Percentiles rank a stretch among this genome's conserved stretches.
phyloP scores from a whole-genome alignment of 2,329 filamentous ascomycete species.

The Ascocoryne sarcoides region DNA sequence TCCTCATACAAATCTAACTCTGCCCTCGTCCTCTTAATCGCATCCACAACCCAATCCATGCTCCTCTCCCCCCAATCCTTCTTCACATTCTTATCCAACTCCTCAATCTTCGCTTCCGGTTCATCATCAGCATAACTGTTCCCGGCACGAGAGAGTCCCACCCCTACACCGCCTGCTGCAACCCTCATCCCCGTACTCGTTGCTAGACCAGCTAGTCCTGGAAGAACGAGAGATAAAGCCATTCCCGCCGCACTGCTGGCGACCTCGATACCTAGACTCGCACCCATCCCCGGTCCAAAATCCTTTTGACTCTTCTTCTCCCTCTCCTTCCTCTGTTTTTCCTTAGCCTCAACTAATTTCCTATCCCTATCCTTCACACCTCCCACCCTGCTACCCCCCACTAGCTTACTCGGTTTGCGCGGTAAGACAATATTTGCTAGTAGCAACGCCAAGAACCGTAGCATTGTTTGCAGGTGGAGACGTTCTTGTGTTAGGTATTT shows the following conservation, averaged over 20 bases:
- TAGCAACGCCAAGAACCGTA: constrained; percentile 55
- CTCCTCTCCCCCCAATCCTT: constrained; percentile 1
- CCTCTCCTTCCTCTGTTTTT: constrained; percentile 8
- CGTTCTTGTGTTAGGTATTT: constrained; percentile 44
- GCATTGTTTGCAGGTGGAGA: constrained; percentile 62
- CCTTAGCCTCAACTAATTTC: not conserved
- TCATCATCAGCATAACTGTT: not conserved
- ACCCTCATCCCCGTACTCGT: not conserved
- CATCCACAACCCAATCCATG: not conserved
- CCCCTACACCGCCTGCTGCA: not conserved
- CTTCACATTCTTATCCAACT: constrained; percentile 2
- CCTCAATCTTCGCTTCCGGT: not conserved
- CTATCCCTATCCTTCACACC: not conserved
- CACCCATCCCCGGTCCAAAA: constrained; percentile 3
- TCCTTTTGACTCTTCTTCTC: not conserved
- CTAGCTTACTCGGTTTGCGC: not conserved
- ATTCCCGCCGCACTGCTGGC: constrained; percentile 7
- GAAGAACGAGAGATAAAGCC: constrained; percentile 1
- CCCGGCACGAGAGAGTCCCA: not conserved
- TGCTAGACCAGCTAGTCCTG: not conserved
- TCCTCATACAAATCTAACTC: constrained; percentile 2
- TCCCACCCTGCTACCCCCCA: not conserved
- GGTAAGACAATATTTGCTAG: constrained; percentile 54
- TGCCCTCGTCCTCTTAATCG: not conserved
- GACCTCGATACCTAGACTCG: constrained; percentile 2